A percentile compares a stretch with the other conserved stretches of the same genome.
These are phyloP conservation scores for Chaetomium olivaceum DNA, from an alignment of 2,329 filamentous ascomycete species.

Conservation along the genomic window DNA sequence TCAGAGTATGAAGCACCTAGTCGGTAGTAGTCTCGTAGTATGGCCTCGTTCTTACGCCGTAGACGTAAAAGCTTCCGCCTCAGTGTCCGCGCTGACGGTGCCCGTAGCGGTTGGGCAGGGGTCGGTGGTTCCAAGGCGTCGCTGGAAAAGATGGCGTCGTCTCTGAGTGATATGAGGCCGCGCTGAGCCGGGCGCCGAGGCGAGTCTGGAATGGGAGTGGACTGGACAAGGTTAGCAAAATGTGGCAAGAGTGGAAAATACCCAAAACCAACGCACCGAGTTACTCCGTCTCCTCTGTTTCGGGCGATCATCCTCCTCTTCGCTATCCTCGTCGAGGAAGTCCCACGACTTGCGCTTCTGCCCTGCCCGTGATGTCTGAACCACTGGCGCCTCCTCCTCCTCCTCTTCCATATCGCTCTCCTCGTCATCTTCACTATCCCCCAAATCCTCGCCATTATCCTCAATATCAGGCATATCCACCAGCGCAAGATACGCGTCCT, in stretches of 20 bases:
- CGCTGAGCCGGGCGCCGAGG: slow-evolving; percentile 61
- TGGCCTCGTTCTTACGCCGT: slow-evolving; percentile 72
- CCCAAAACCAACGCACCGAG: slow-evolving; percentile 59
- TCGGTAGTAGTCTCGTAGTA: slow-evolving; percentile 80
- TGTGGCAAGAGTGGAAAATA: slow-evolving; percentile 13
- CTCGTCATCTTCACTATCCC: slow-evolving; percentile 56
- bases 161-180: slow-evolving; percentile 58
- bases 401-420: slow-evolving; percentile 56
- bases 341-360: slow-evolving; percentile 81
- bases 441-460: slow-evolving; percentile 66
- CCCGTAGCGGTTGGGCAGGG: slow-evolving; percentile 58
- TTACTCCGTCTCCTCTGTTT: slow-evolving; percentile 83
- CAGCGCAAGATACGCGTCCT: slow-evolving; percentile 80
- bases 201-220: slow-evolving; percentile 65
- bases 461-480: slow-evolving; percentile 89
- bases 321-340: slow-evolving; percentile 67
- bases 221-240: slow-evolving; percentile 50
- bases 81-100: slow-evolving; percentile 70
- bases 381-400: slow-evolving; percentile 35
- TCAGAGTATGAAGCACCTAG: slow-evolving; percentile 90
- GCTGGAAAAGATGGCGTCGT: slow-evolving; percentile 49
- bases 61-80: slow-evolving; percentile 73
- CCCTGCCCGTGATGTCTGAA: slow-evolving; percentile 47
- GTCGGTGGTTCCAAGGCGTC: slow-evolving; percentile 56
- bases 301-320: slow-evolving; percentile 71